Evolutionary conservation across 2,329 filamentous ascomycete species (phyloP), one percentile per base, ranked within the genome.

Genomic region (Ampelomyces quisqualis): DNA sequence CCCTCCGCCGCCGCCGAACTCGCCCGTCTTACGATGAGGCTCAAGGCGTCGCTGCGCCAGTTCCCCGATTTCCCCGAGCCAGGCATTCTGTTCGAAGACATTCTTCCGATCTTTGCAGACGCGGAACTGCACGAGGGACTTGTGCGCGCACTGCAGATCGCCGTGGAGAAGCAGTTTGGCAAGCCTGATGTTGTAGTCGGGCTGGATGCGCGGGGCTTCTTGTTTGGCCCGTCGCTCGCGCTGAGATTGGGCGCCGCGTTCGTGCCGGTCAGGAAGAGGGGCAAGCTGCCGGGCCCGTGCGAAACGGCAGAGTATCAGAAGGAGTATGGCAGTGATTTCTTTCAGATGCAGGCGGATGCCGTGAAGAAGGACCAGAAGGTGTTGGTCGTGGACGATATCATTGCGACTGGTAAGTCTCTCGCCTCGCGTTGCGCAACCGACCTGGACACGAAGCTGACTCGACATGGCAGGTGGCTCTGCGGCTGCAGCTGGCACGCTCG

Each of bases 81-180:
- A 31, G 91, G 93, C 69, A 91, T 98, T 66, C 79, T 95, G 62
- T 98, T 98, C 73, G 89, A 96, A 75, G 93, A 98, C 69, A 97
- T 98, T 73, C 85, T 98, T 71, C 93, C 93, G 47, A 85, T 97
- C 66, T 97, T 98, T 77, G 83, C 88, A 68, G 79, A 89, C 64
- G 82, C 84, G 40, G 65, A 70, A 36, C 77, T 87, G 47, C 91
- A 96, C 73, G 77, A 80, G 56, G 78, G 82, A 40, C 84, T 98
- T 44, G 77, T 96, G 68, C 81, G 84, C 60, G 88, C 89, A 34
- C 85, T 97, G 57, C 87, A 95, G 71, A 77, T 96, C 49, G 85
- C 95, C 70, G 78, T 95, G 51, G 73, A 79, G 42, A 74, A 84
- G 58, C 77, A 77, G 49, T 85, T 85, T 60, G 53, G 44, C 26